These are phyloP conservation scores for Vitis amurensis DNA, from an alignment of 164 flowering plant species.

Conservation along the genomic window DNA sequence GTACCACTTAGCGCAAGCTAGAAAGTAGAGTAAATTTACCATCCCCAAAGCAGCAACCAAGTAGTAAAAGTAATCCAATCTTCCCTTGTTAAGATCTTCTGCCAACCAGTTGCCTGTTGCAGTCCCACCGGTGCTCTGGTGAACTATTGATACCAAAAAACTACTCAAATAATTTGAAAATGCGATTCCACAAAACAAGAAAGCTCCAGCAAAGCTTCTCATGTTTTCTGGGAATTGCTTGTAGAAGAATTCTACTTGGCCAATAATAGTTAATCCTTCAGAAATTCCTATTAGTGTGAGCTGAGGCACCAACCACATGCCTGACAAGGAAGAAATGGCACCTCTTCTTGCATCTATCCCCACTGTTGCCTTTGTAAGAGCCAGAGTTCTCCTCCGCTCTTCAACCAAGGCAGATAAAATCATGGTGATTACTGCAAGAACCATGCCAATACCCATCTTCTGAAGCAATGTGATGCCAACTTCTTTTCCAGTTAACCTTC, in stretches of 20 bases:
- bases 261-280: constrained; percentile 49
- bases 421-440: constrained; percentile 36
- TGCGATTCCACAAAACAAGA: constrained; percentile 40
- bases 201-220: constrained; percentile 59
- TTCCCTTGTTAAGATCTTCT: constrained; percentile 34
- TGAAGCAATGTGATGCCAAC: constrained; percentile 63
- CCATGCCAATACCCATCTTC: constrained; percentile 52
- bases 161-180: constrained; percentile 46
- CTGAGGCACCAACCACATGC: constrained; percentile 56
- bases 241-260: constrained; percentile 58
- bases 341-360: constrained; percentile 28
- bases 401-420: constrained; percentile 47
- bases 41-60: constrained; percentile 25
- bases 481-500: constrained; percentile 34
- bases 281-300: constrained; percentile 44
- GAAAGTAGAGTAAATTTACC: constrained; percentile 30
- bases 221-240: constrained; percentile 75
- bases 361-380: constrained; percentile 26
- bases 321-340: constrained; percentile 49
- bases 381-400: constrained; percentile 30
- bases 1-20: constrained; percentile 30
- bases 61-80: constrained; percentile 38
- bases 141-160: constrained; percentile 33
- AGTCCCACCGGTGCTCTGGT: constrained; percentile 6
- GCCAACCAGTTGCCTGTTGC: constrained; percentile 32